A percentile compares a stretch with the other conserved stretches of the same genome.
phyloP scores from a whole-genome alignment of 1,284 basidiomycete species.

The Ustilago bromivora region DNA sequence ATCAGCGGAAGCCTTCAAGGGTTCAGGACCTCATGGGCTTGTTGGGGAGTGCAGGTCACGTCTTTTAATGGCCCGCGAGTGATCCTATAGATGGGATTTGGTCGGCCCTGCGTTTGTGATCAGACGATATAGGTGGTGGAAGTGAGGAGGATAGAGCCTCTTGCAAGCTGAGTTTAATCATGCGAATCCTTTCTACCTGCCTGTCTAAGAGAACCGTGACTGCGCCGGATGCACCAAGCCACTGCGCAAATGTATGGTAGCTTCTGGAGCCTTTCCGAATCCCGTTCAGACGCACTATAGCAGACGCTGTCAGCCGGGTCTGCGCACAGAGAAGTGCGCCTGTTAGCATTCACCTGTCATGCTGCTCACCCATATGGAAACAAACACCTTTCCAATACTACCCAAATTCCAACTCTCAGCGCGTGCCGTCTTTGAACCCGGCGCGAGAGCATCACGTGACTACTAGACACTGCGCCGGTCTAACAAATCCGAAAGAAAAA shows the following conservation, averaged over 20 bases:
- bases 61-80: too few relatives aligned
- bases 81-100: too few relatives aligned
- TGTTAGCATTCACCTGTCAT: neutral
- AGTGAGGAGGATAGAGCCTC: neutral
- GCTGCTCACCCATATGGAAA: slow-evolving; percentile 12
- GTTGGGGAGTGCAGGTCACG: too few relatives aligned
- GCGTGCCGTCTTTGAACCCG: slow-evolving; percentile 1
- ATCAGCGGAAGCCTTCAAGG: too few relatives aligned
- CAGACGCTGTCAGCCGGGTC: neutral
- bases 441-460: slow-evolving; percentile 40
- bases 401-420: slow-evolving; percentile 9
- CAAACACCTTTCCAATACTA: slow-evolving; percentile 15
- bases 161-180: neutral
- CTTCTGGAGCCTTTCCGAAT: slow-evolving; percentile 15
- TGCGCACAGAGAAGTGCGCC: neutral
- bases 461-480: neutral
- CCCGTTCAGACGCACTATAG: neutral
- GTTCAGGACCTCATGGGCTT: too few relatives aligned
- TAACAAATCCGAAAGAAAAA: slow-evolving; percentile 23
- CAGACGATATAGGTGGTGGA: neutral
- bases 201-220: neutral
- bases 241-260: neutral
- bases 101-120: too few relatives aligned
- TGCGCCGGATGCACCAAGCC: neutral
- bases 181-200: neutral